These are phyloP conservation scores for Apiospora marii DNA, from an alignment of 2,329 filamentous ascomycete species.

Conservation along the genomic window DNA sequence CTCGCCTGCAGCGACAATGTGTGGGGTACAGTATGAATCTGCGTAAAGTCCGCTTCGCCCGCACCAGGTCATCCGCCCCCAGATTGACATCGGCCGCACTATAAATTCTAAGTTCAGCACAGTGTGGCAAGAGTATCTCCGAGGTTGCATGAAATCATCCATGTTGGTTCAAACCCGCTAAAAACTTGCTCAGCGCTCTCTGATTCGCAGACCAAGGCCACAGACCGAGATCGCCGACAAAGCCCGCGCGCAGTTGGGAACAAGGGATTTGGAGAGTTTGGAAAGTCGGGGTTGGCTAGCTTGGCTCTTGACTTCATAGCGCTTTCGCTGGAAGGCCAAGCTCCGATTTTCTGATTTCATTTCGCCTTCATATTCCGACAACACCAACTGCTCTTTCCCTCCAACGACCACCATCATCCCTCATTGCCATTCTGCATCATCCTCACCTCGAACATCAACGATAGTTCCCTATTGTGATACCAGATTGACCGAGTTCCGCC, in stretches of 20 bases:
- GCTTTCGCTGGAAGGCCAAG: constrained; percentile 21
- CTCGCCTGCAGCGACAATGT: constrained; percentile 1
- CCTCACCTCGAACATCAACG: constrained; percentile 33
- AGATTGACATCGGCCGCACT: not conserved
- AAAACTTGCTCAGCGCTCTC: constrained; percentile 28
- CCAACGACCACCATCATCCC: not conserved
- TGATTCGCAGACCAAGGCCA: constrained; percentile 41
- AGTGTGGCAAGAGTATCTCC: constrained; percentile 29
- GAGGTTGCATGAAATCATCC: constrained; percentile 27
- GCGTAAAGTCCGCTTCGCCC: not conserved
- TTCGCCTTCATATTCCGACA: constrained; percentile 16
- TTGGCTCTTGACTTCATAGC: constrained; percentile 21
- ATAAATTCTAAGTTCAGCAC: not conserved
- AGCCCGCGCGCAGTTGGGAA: constrained; percentile 32
- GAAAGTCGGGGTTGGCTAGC: constrained; percentile 21
- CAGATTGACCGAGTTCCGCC: not conserved
- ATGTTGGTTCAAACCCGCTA: constrained; percentile 14
- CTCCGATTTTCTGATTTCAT: constrained; percentile 25
- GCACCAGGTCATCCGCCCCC: not conserved
- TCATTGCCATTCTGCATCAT: constrained; percentile 5
- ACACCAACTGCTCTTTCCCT: constrained; percentile 22
- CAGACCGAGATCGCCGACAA: constrained; percentile 45
- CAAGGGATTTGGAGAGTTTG: constrained; percentile 14
- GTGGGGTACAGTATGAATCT: constrained; percentile 3
- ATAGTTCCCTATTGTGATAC: constrained; percentile 42